Evolutionary conservation across 352 stramenopile genomes (phyloP).

Genomic region (Phytophthora ohioensis): DNA sequence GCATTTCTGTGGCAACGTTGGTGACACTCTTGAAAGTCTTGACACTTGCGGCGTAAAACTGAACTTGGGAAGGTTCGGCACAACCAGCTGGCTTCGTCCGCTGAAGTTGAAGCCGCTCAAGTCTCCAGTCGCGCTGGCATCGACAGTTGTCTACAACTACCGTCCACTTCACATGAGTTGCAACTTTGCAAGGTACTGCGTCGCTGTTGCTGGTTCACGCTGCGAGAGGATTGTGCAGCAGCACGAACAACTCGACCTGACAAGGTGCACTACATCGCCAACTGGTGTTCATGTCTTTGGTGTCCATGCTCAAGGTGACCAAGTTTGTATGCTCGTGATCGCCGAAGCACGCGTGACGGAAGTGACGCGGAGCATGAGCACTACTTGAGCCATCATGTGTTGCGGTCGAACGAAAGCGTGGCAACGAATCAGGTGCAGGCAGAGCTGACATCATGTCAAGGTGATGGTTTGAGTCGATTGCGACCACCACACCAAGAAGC

Average conservation of each 20-base stretch:
- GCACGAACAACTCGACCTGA: neutral
- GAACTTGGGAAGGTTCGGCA: conserved; percentile 6
- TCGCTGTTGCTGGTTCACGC: too few species aligned
- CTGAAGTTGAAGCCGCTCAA: conserved; percentile 10
- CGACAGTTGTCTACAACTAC: too few species aligned
- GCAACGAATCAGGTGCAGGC: conserved; percentile 13
- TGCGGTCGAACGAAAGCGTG: conserved; percentile 16
- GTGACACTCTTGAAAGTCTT: neutral
- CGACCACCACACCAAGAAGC: too few species aligned
- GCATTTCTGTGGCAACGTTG: too few species aligned
- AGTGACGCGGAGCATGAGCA: neutral
- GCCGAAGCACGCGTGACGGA: conserved; percentile 3
- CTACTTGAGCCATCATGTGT: conserved; percentile 17
- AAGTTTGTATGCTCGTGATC: conserved; percentile 14
- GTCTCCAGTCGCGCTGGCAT: neutral
- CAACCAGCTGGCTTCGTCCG: conserved; percentile 3
- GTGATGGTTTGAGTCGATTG: neutral
- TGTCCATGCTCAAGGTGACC: conserved; percentile 10
- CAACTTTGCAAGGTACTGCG: neutral
- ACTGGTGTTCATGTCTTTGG: conserved; percentile 26
- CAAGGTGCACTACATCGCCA: conserved; percentile 8
- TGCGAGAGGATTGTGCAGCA: neutral
- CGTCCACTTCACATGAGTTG: too few species aligned
- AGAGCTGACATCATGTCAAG: conserved; percentile 2
- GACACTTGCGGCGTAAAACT: conserved; percentile 5